Conservation (phyloP, 83 land plant species). For the Thuja plicata region DNA sequence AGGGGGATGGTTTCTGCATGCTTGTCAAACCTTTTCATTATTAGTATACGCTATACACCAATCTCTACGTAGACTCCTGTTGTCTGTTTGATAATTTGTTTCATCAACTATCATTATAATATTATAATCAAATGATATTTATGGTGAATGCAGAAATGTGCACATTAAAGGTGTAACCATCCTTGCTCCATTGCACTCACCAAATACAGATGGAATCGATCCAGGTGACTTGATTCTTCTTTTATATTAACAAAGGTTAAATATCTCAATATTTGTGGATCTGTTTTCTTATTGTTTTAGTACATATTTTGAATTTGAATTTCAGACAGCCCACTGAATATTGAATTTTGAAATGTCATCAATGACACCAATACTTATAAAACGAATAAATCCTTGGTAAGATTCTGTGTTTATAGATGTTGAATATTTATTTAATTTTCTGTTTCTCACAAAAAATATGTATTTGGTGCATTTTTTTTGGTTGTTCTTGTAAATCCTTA, state of each 20-base stretch:
- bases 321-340: neutral
- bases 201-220: constrained; percentile 83
- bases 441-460: neutral
- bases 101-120: neutral
- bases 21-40: neutral
- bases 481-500: neutral
- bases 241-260: neutral
- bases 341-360: neutral
- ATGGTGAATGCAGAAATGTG: constrained; percentile 54
- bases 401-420: neutral
- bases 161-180: constrained; percentile 58
- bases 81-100: neutral
- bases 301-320: neutral
- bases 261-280: neutral
- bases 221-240: constrained; percentile 50
- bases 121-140: neutral
- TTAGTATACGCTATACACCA: neutral
- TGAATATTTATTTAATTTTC: neutral
- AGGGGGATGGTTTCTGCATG: neutral
- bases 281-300: neutral
- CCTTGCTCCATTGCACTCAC: constrained; percentile 61
- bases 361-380: neutral
- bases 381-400: neutral
- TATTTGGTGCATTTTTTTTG: neutral
- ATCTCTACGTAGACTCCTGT: neutral